Conservation (phyloP, 805 yeast species). For the Nakazawaea wyomingensis region DNA sequence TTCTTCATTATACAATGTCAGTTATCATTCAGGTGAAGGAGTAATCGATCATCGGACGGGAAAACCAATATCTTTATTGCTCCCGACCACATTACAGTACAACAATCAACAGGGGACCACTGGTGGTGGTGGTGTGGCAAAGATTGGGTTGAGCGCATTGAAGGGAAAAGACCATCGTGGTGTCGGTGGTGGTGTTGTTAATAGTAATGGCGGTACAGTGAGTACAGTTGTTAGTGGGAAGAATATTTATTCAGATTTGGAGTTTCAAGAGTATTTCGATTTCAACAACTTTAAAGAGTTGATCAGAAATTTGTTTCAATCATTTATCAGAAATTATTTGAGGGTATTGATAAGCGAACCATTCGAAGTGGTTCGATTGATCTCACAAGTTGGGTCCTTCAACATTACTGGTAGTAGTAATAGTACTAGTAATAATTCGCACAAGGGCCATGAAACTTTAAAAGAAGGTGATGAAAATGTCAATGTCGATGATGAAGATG, state of each 20-base stretch:
- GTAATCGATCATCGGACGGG: constrained; percentile 29
- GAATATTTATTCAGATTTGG: constrained; percentile 51
- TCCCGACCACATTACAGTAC: constrained; percentile 22
- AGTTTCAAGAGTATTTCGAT: constrained; percentile 63
- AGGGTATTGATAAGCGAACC: constrained; percentile 78
- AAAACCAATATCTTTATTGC: constrained; percentile 26
- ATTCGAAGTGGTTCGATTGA: constrained; percentile 72
- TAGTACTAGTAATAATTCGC: no score
- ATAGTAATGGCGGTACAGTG: no score
- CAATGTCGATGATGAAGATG: constrained; percentile 12
- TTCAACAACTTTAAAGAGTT: constrained; percentile 51
- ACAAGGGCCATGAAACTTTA: background rate
- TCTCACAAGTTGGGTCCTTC: constrained; percentile 77
- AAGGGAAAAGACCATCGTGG: constrained; percentile 6
- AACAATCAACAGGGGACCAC: constrained; percentile 12
- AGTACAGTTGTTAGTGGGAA: no score
- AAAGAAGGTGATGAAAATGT: background rate
- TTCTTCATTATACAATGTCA: constrained; percentile 27
- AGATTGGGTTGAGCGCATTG: constrained; percentile 4
- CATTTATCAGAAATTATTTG: constrained; percentile 63
- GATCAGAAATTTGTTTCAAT: constrained; percentile 49
- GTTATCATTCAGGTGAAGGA: constrained; percentile 28
- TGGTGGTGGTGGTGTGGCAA: background rate
- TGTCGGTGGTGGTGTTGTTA: constrained; percentile 12
- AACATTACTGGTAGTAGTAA: constrained; percentile 18